phyloP scores from a whole-genome alignment of 495 filamentous ascomycete genomes.

The Trichoderma asperelloides region DNA sequence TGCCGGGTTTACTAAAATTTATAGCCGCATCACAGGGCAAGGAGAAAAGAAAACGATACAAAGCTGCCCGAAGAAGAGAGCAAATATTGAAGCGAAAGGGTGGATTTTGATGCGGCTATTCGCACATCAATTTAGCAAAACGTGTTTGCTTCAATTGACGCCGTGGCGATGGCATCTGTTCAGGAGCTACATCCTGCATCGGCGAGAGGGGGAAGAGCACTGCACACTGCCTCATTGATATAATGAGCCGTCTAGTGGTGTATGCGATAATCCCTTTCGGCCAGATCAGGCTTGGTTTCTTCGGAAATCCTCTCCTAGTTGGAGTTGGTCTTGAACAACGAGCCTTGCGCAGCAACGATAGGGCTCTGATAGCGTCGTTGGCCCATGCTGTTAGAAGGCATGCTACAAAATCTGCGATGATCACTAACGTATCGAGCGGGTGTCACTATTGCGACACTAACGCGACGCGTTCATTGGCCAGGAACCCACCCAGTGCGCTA shows the following conservation, averaged over 20 bases:
- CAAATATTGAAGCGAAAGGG: too few relatives aligned
- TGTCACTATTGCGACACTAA: background rate
- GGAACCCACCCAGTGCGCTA: background rate
- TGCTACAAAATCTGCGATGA: background rate
- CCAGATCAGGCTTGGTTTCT: background rate
- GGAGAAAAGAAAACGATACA: too few relatives aligned
- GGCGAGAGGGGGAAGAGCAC: background rate
- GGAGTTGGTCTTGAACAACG: background rate
- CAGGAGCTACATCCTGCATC: background rate
- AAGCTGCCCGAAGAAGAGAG: too few relatives aligned
- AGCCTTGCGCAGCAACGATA: background rate
- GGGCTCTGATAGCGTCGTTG: background rate
- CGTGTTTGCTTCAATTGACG: background rate
- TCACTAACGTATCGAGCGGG: background rate
- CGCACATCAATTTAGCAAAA: background rate
- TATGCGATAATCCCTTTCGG: background rate
- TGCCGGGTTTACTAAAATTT: too few relatives aligned
- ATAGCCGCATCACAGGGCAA: too few relatives aligned
- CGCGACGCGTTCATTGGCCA: background rate
- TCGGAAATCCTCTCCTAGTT: background rate
- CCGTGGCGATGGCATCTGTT: background rate
- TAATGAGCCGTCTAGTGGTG: background rate
- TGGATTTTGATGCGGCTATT: background rate
- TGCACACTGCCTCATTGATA: background rate
- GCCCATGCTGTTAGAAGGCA: background rate